These are phyloP conservation scores for Carex pumila DNA, from an alignment of 176 grass and related monocot species.

Conservation along the genomic window DNA sequence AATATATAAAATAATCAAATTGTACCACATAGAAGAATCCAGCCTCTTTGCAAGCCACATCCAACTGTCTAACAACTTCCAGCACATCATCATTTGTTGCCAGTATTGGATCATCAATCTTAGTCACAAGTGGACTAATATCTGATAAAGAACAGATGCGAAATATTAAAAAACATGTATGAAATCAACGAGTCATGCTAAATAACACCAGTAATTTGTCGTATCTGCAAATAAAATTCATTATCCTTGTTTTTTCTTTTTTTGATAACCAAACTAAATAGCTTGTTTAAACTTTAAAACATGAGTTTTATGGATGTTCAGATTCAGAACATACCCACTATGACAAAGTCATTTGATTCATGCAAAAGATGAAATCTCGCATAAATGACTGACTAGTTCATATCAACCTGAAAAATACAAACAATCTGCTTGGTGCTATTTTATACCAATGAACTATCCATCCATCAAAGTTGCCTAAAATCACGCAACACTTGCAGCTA, in stretches of 20 bases:
- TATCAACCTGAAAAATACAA: too few species aligned
- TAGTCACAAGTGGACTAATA: slow-evolving; percentile 51
- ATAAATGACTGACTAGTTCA: too few species aligned
- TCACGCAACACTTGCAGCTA: too few species aligned
- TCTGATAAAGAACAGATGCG: slow-evolving; percentile 29
- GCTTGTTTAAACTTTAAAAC: background rate
- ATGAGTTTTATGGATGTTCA: background rate
- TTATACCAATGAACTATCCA: too few species aligned
- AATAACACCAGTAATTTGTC: background rate
- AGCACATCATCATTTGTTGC: slow-evolving; percentile 32
- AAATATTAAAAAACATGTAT: background rate
- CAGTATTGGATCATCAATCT: slow-evolving; percentile 67
- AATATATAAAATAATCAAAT: background rate
- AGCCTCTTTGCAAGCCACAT: slow-evolving; percentile 59
- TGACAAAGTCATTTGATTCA: too few species aligned
- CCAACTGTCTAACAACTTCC: slow-evolving; percentile 49
- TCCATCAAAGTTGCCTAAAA: too few species aligned
- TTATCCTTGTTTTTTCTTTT: background rate
- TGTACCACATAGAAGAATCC: slow-evolving; percentile 99
- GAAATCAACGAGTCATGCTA: background rate
- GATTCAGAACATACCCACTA: background rate
- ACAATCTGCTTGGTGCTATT: too few species aligned
- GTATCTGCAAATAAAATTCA: background rate
- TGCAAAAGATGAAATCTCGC: background rate
- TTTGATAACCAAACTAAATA: background rate